A percentile compares a stretch with the other conserved stretches of the same genome.
phyloP scores from a whole-genome alignment of 345 rosid species.

The Bruguiera gymnorhiza region DNA sequence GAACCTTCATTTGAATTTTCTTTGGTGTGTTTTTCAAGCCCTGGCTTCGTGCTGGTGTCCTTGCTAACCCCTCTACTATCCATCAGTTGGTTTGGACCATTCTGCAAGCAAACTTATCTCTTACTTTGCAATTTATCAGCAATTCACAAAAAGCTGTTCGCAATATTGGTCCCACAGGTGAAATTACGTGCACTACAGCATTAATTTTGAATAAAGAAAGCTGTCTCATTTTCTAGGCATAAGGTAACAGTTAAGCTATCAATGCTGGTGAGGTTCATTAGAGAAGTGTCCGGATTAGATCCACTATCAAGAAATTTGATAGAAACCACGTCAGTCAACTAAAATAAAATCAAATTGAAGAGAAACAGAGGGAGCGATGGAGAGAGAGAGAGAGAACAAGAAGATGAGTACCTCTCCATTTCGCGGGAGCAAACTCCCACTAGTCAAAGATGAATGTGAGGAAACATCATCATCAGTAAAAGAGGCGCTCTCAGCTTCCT shows the following conservation, averaged over 20 bases:
- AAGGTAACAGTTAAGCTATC: not conserved
- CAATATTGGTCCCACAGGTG: not conserved
- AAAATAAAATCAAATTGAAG: slow-evolving; percentile 2
- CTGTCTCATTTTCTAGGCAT: not conserved
- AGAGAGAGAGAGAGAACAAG: not conserved
- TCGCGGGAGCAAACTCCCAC: slow-evolving; percentile 44
- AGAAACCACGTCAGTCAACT: not conserved
- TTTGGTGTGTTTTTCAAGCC: slow-evolving; percentile 18
- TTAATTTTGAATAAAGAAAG: not conserved
- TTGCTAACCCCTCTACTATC: slow-evolving; percentile 21
- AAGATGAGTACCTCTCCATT: slow-evolving; percentile 42
- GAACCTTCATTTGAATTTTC: slow-evolving; percentile 33
- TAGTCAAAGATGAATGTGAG: slow-evolving; percentile 67
- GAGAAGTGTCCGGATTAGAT: not conserved
- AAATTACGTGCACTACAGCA: not conserved
- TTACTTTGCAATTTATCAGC: not conserved
- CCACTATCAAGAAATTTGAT: slow-evolving; percentile 5
- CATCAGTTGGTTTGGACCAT: slow-evolving; percentile 27
- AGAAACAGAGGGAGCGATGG: not conserved
- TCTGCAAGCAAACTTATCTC: slow-evolving; percentile 45
- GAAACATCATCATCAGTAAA: slow-evolving; percentile 76
- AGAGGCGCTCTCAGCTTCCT: slow-evolving; percentile 72
- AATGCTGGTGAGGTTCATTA: not conserved
- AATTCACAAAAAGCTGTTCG: slow-evolving; percentile 3
- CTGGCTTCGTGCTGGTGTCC: slow-evolving; percentile 25